Evolutionary conservation across 2,329 filamentous ascomycete genomes (phyloP), one percentile per base, ranked within the genome.

Genomic region (Fusarium papillatum): DNA sequence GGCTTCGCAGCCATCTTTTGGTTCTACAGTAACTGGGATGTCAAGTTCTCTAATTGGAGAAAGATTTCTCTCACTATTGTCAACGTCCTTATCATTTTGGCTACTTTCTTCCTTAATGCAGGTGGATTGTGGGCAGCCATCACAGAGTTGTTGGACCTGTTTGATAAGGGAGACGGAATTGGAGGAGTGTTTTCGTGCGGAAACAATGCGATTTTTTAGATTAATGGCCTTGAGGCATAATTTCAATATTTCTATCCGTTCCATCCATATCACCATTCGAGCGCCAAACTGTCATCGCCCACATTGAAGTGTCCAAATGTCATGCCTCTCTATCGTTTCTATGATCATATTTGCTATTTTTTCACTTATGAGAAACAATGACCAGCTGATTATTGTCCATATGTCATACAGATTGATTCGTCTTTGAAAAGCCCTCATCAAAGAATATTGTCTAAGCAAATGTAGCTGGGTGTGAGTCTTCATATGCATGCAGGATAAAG

Each of bases 41-140:
- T 65, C 17, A 68, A 74, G n/a, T 79, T 79, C 46, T 60, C 71
- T 0, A 74, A 68, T 0, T 80, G 77, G 78, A 74, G 71, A 34
- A 80, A 79, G 19, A 75, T 69, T 0, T 1, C 69, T 1, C 67
- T 79, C 4, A 76, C 78, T 0, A 48, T 73, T 0, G n/a, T 73
- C 9, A 82, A 80, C 9, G 65, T 70, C 0, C 65, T 75, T 4
- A 78, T 80, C 22, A 74, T 80, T 29, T 46, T 61, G 1, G 43
- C 75, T 0, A 78, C 79, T 0, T 24, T 80, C 0, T 80, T 80
- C n/a, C 65, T 80, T 29, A 80, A 80, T 24, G 76, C 71, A 0
- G 79, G 75, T 13, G 79, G 79, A 29, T 46, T 80, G 11, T 80
- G 77, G 76, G 76, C 79, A 2, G 67, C 79, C 3, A 71, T 80